Evolutionary conservation across 441 rosid genomes (phyloP).

Genomic region (Pelargonium australe): DNA sequence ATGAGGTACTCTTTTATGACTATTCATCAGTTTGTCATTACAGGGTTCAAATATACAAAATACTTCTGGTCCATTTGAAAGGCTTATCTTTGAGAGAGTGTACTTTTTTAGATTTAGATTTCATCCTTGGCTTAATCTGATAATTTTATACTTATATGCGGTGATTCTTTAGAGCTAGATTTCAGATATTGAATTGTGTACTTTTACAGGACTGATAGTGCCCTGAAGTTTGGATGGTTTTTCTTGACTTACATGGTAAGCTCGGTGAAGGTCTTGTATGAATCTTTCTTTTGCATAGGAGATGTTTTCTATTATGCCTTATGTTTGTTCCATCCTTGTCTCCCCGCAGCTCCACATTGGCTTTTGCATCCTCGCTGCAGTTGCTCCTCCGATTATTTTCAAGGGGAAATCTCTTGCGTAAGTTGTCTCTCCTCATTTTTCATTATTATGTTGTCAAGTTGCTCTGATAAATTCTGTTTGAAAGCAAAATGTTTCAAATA

Average conservation of each 20-base stretch:
- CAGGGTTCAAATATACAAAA: neutral
- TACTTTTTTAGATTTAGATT: too few relatives aligned
- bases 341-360: conserved; percentile 72
- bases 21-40: neutral
- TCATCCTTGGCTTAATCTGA: neutral
- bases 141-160: neutral
- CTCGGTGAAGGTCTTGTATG: conserved; percentile 7
- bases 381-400: conserved; percentile 95
- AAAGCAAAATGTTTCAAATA: neutral
- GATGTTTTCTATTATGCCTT: conserved; percentile 11
- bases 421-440: conserved; percentile 23
- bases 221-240: conserved; percentile 88
- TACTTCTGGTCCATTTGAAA: neutral
- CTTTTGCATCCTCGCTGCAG: conserved; percentile 75
- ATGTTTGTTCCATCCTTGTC: conserved; percentile 18
- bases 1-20: conserved; percentile 55
- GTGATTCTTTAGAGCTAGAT: conserved; percentile 3
- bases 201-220: conserved; percentile 91
- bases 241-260: conserved; percentile 76
- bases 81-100: neutral
- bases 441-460: neutral
- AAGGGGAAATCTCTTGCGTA: conserved; percentile 97
- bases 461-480: neutral
- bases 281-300: conserved; percentile 18
- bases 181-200: conserved; percentile 11